Base-by-base conservation (phyloP, 768 basidiomycete genomes). In the Tricholoma flavovirens region DNA sequence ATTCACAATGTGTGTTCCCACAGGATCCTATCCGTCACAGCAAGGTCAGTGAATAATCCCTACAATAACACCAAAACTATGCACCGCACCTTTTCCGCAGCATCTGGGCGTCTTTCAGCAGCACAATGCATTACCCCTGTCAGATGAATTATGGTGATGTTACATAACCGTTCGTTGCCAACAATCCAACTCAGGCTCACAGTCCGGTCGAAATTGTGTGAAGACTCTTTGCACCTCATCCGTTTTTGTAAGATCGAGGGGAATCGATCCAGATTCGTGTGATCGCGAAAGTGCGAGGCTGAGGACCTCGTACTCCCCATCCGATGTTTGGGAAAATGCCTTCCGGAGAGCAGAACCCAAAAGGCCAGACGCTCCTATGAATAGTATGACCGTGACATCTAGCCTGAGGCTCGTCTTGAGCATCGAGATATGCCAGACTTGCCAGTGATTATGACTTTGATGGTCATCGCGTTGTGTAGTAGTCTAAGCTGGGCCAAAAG, bases 51-150 rank as follows among this genome's bases (percentile, higher is more conserved):
- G 1, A 9, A 24, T 26, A 22, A 33, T 8, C 17, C 38, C 10
- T 33, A 0, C 12, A 24, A 10, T 46, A 33, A 49, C n/a, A 36
- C 22, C 19, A 8, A 45, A 30, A 43, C 22, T 5, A 63, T 21
- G 51, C 14, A 36, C 11, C 79, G 50, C 59, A 90, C 93, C 75
- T 88, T 88, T 69, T 96, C 92, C 55, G 93, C 94, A 11, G 92
- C 89, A 66, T 98, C 94, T 4, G 95, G 93, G 43, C 94, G 76
- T 58, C 96, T 74, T 72, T 98, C 95, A 2, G 96, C 96, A 12
- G 96, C 96, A 64, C 94, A 97, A 66, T 98, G 96, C 14, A 98
- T 84, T 36, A 98, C 83, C 84, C 88, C 87, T 88, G 65, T 9
- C 29, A 60, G 63, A 50, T 56, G 46, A 50, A 30, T n/a, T 15